A percentile compares a stretch with the other conserved stretches of the same genome.
These are phyloP conservation scores for Neurospora sp. DNA, from an alignment of 2,329 filamentous ascomycete species.

Conservation along the genomic window DNA sequence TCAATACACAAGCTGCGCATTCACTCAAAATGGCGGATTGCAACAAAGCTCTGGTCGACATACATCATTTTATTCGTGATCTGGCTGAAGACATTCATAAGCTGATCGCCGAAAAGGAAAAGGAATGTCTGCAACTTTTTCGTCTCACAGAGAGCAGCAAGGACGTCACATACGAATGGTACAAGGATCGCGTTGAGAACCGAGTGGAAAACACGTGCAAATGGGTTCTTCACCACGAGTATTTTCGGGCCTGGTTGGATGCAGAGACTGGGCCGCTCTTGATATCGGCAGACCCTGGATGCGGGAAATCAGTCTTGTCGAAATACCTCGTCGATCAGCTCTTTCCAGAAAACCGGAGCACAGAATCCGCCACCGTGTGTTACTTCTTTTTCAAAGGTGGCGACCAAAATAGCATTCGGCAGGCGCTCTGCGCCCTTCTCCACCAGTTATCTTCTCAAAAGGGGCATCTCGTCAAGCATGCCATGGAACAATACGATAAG, in stretches of 20 bases:
- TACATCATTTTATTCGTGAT: neutral
- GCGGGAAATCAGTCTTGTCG: conserved; percentile 29
- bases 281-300: conserved; percentile 30
- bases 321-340: conserved; percentile 23
- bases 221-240: conserved; percentile 24
- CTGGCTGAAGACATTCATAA: neutral
- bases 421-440: conserved; percentile 30
- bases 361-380: conserved; percentile 19
- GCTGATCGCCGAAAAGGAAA: neutral
- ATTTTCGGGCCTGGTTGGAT: conserved; percentile 22
- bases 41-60: no score
- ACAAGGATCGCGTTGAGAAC: conserved; percentile 20
- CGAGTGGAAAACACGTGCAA: conserved; percentile 21
- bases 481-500: conserved; percentile 16
- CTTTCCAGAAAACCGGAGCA: conserved; percentile 8
- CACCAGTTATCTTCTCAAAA: conserved; percentile 28
- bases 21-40: neutral
- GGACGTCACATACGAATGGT: conserved; percentile 21
- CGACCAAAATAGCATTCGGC: conserved; percentile 24
- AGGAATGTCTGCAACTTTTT: conserved; percentile 5
- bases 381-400: conserved; percentile 36
- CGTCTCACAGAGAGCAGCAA: neutral
- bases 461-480: conserved; percentile 24
- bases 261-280: conserved; percentile 21
- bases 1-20: conserved; percentile 1